A percentile compares a stretch with the other conserved stretches of the same genome.
Conservation (phyloP, 495 filamentous ascomycete species). For the Penicillium samsonianum region DNA sequence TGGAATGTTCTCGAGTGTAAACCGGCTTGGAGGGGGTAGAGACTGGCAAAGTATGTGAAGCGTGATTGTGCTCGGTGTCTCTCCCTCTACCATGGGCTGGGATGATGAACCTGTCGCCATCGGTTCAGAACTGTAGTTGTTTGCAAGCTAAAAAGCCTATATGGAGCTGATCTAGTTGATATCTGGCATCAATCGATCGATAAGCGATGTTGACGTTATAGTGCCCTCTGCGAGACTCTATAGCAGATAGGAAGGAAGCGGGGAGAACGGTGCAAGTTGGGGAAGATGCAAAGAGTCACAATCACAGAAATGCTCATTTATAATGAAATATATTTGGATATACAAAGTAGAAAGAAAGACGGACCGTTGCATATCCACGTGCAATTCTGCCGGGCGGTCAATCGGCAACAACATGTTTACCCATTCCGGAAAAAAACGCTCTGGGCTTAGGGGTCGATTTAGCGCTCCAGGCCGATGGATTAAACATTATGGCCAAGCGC, state of each 20-base stretch:
- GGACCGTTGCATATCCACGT: constrained; percentile 10
- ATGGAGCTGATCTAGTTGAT: constrained; percentile 11
- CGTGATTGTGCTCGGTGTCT: constrained; percentile 40
- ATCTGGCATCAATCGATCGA: constrained; percentile 13
- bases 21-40: constrained; percentile 51
- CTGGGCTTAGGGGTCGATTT: constrained; percentile 11
- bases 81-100: constrained; percentile 3
- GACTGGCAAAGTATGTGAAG: constrained; percentile 68
- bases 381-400: constrained; percentile 24
- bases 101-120: constrained; percentile 1
- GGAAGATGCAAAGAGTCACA: constrained; percentile 1
- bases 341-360: not conserved
- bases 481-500: constrained; percentile 47
- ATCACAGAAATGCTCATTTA: constrained; percentile 1
- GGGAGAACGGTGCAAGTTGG: not conserved
- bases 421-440: constrained; percentile 20
- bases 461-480: constrained; percentile 28
- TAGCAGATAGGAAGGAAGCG: not conserved
- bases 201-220: not conserved
- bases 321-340: not conserved
- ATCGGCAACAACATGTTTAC: constrained; percentile 17
- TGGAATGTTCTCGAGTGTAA: constrained; percentile 55
- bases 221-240: not conserved
- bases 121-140: constrained; percentile 7
- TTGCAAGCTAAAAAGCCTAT: not conserved